phyloP scores from a whole-genome alignment of 139 green algal genomes.

The Choricystis sp. region DNA sequence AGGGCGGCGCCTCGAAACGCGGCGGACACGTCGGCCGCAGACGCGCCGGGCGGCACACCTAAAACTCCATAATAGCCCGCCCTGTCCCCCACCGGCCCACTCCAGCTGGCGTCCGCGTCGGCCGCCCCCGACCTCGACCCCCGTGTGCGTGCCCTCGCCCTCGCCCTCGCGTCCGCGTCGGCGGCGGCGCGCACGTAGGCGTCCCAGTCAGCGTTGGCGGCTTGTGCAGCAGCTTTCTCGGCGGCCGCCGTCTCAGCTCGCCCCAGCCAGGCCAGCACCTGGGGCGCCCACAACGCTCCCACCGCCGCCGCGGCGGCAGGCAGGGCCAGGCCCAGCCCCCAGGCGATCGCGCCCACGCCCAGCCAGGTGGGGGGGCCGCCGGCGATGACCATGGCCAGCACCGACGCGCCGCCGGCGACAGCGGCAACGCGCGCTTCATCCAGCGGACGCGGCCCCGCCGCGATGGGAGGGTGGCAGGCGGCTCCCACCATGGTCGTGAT shows the following conservation, averaged over 20 bases:
- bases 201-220: not conserved
- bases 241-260: not conserved
- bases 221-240: not conserved
- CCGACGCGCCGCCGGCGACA: not conserved
- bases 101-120: not conserved
- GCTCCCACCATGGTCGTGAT: conserved; percentile 6
- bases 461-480: not conserved
- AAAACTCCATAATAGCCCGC: conserved; percentile 1
- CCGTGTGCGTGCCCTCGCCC: not conserved
- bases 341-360: not conserved
- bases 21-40: not conserved
- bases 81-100: not conserved
- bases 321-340: not conserved
- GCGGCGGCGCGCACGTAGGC: not conserved
- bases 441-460: not conserved
- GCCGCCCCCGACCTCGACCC: no score
- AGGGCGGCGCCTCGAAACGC: conserved; percentile 2
- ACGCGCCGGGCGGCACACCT: not conserved
- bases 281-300: not conserved
- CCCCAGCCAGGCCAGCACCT: not conserved
- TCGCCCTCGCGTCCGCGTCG: not conserved
- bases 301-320: not conserved
- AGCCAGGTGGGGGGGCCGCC: not conserved
- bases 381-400: not conserved
- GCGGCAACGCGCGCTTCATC: conserved; percentile 2